Evolutionary conservation across 305 asterid species (phyloP).

Genomic region (Solanum hybrid): DNA sequence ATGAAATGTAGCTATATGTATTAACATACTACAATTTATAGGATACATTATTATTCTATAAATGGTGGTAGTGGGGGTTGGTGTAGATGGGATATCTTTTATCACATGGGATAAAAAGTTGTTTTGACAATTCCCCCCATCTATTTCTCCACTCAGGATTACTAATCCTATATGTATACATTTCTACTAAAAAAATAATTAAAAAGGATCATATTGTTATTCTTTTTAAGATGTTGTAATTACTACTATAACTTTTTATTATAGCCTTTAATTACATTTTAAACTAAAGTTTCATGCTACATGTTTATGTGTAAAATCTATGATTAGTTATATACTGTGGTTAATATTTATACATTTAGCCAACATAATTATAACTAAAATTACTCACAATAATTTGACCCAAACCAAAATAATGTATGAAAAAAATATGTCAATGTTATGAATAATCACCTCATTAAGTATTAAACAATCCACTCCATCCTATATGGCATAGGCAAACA

Average conservation of each 20-base stretch:
- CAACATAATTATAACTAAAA: no score
- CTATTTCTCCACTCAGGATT: background rate
- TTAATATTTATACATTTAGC: no score
- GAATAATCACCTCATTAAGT: background rate
- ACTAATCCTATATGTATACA: background rate
- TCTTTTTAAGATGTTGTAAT: background rate
- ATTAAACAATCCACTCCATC: background rate
- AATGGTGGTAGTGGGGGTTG: background rate
- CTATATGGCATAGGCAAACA: background rate
- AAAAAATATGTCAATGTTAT: background rate
- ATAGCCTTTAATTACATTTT: background rate
- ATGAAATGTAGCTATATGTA: background rate
- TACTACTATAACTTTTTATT: background rate
- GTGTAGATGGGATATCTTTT: background rate
- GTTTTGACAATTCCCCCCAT: background rate
- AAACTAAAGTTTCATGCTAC: background rate
- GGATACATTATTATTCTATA: background rate
- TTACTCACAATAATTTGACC: background rate
- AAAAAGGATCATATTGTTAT: background rate
- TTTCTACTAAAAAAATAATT: background rate
- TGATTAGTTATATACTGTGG: background rate
- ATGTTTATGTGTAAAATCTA: background rate
- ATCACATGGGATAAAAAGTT: background rate
- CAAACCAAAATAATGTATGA: background rate
- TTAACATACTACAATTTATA: background rate